Conservation (phyloP, 768 basidiomycete genomes). For the Termitomyces eurrhizus region DNA sequence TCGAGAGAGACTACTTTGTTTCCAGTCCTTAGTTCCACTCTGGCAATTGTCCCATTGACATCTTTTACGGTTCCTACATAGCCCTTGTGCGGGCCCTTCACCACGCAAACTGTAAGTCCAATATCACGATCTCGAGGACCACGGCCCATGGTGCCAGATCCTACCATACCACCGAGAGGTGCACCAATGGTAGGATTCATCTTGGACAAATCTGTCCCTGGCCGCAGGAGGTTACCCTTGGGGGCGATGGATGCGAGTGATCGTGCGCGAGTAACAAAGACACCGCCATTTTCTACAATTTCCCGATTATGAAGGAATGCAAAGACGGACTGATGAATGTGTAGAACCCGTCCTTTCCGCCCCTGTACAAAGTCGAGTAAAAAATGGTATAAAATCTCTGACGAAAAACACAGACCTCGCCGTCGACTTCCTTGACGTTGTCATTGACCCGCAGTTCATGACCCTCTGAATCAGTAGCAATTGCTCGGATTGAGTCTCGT, state of each 20-base stretch:
- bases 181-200: conserved; percentile 82
- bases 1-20: conserved; percentile 89
- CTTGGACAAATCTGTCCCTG: conserved; percentile 76
- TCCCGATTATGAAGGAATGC: conserved; percentile 95
- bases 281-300: conserved; percentile 84
- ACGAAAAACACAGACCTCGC: conserved; percentile 55
- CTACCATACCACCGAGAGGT: conserved; percentile 71
- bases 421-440: conserved; percentile 88
- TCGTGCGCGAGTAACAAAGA: conserved; percentile 89
- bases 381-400: neutral
- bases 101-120: conserved; percentile 71
- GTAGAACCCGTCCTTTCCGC: conserved; percentile 87
- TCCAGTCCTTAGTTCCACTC: conserved; percentile 87
- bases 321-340: conserved; percentile 91
- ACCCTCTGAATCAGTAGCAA: conserved; percentile 87
- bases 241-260: conserved; percentile 83
- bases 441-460: conserved; percentile 86
- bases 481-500: conserved; percentile 72
- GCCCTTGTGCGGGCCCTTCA: conserved; percentile 89
- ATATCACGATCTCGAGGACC: conserved; percentile 82
- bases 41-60: conserved; percentile 79
- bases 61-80: conserved; percentile 93
- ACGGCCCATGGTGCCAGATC: conserved; percentile 71
- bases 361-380: conserved; percentile 36
- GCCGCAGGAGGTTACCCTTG: conserved; percentile 69